Conservation (phyloP, 1,284 basidiomycete genomes). For the Cystobasidium pallidum region DNA sequence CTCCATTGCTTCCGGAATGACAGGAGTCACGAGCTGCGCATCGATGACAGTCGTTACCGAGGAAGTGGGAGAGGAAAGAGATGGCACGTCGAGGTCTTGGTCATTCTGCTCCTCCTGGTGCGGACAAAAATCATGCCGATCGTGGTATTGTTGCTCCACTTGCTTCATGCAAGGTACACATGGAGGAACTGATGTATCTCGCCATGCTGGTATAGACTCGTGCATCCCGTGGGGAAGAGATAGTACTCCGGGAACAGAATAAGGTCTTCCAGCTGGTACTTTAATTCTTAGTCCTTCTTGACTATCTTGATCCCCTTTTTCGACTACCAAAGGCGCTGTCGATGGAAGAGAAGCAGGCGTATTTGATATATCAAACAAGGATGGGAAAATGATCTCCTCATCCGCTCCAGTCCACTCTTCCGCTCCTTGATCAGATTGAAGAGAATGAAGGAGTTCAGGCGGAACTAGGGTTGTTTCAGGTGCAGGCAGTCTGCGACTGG, state of each 20-base stretch:
- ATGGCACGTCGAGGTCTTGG: background rate
- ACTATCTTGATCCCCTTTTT: background rate
- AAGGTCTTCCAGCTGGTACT: constrained; percentile 5
- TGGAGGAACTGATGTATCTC: constrained; percentile 4
- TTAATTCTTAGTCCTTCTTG: background rate
- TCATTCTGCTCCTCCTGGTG: background rate
- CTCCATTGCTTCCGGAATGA: background rate
- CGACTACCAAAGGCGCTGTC: background rate
- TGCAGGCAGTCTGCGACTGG: background rate
- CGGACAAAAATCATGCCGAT: no score
- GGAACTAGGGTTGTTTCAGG: background rate
- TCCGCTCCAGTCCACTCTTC: background rate
- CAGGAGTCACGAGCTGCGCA: background rate
- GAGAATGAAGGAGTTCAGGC: background rate
- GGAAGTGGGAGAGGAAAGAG: background rate
- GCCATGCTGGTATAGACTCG: background rate
- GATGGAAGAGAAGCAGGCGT: background rate
- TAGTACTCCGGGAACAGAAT: constrained; percentile 7
- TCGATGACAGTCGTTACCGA: background rate
- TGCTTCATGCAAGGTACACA: background rate
- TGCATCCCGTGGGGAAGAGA: background rate
- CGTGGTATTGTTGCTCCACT: no score
- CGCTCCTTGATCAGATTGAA: background rate
- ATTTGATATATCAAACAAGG: background rate
- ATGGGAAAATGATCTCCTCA: constrained; percentile 2